phyloP scores from a whole-genome alignment of 148 eudicot species.

The Drosera capensis region DNA sequence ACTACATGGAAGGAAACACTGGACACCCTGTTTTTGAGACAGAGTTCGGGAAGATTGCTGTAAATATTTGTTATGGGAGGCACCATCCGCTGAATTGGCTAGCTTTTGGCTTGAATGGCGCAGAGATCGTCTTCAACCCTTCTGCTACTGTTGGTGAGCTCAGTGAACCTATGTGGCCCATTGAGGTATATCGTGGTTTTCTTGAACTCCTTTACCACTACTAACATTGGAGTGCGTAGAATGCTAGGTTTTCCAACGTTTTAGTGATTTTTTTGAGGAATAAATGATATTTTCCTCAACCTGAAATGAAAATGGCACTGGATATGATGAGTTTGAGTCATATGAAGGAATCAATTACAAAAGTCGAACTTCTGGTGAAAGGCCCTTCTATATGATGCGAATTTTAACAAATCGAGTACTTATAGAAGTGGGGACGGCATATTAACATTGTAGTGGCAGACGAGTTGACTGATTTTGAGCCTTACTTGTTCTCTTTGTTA shows the following conservation, averaged over 20 bases:
- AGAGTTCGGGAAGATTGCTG: slow-evolving; percentile 75
- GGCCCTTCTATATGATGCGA: no score
- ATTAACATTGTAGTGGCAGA: neutral
- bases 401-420: no score
- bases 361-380: no score
- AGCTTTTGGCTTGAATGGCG: slow-evolving; percentile 95
- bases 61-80: slow-evolving; percentile 93
- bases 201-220: neutral
- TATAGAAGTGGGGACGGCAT: neutral
- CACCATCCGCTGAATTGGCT: slow-evolving; percentile 97
- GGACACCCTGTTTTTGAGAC: slow-evolving; percentile 98
- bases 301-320: no score
- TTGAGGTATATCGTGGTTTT: slow-evolving; percentile 42
- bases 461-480: neutral
- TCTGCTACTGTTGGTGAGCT: slow-evolving; percentile 97
- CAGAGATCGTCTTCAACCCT: slow-evolving; percentile 92
- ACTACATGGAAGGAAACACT: slow-evolving; percentile 97
- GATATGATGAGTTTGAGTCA: no score
- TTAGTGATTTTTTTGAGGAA: neutral
- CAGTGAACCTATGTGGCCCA: slow-evolving; percentile 99
- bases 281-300: no score
- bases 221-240: neutral
- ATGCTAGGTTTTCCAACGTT: neutral
- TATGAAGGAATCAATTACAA: no score
- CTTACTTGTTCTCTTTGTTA: slow-evolving; percentile 4